These are phyloP conservation scores for Termitomyces sp. DNA, from an alignment of 768 basidiomycete species.

Conservation along the genomic window DNA sequence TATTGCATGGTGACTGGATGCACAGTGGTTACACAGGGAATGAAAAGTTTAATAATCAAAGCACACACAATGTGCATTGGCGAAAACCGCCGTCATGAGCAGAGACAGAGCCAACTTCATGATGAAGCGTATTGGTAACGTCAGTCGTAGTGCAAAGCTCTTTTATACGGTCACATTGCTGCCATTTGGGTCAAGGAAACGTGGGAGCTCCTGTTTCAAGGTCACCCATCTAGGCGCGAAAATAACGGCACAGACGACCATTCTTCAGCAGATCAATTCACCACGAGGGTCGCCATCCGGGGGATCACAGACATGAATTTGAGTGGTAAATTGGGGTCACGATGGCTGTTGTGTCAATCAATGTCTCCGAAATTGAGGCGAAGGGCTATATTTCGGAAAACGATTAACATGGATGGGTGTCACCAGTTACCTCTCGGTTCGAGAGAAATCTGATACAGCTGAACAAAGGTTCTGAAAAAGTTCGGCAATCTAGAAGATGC, in stretches of 20 bases:
- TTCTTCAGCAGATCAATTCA: neutral
- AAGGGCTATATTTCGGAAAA: constrained; percentile 11
- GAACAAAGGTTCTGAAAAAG: constrained; percentile 1
- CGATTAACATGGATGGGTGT: neutral
- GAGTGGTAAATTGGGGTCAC: constrained; percentile 6
- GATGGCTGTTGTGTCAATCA: constrained; percentile 12
- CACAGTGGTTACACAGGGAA: neutral
- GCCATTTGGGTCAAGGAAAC: neutral
- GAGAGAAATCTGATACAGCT: neutral
- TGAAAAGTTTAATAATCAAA: neutral
- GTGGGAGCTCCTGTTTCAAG: neutral
- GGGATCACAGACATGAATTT: neutral
- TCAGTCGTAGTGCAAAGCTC: neutral
- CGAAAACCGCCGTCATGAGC: constrained; percentile 23
- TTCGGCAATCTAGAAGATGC: constrained; percentile 3
- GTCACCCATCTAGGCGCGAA: neutral
- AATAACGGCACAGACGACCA: no score
- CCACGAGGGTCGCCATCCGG: neutral
- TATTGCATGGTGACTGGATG: constrained; percentile 44
- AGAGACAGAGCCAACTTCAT: constrained; percentile 30
- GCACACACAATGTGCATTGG: constrained; percentile 28
- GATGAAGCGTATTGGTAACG: constrained; percentile 1
- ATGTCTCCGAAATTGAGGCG: constrained; percentile 19
- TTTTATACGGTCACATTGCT: neutral
- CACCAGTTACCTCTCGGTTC: neutral